These are phyloP conservation scores for Oxyria digyna DNA, from an alignment of 148 eudicot species.

Conservation along the genomic window DNA sequence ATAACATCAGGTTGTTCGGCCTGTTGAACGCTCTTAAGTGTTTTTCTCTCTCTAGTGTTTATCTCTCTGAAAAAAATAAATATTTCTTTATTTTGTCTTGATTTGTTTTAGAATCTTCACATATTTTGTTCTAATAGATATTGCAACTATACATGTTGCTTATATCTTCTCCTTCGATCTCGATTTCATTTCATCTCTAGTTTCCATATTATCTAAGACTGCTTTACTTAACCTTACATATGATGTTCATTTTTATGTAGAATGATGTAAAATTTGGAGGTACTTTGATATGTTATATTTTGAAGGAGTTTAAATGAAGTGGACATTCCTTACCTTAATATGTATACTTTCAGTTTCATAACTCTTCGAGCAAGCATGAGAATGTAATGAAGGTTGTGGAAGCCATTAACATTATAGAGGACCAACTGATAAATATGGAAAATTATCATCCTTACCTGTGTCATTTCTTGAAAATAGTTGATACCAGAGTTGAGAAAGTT, in stretches of 20 bases:
- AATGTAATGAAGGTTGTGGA: slow-evolving; percentile 24
- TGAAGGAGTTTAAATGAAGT: too few species aligned
- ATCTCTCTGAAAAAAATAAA: too few species aligned
- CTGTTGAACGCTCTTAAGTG: too few species aligned
- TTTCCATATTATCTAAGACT: slow-evolving; percentile 19
- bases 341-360: slow-evolving; percentile 21
- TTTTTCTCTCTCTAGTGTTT: too few species aligned
- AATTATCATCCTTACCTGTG: slow-evolving; percentile 26
- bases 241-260: background rate
- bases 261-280: background rate
- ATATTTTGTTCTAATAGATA: too few species aligned
- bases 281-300: background rate
- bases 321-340: background rate
- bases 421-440: slow-evolving; percentile 17
- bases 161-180: too few species aligned
- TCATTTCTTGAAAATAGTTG: slow-evolving; percentile 28
- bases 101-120: too few species aligned
- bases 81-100: too few species aligned
- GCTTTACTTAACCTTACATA: slow-evolving; percentile 1
- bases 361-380: slow-evolving; percentile 15
- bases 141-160: too few species aligned
- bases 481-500: slow-evolving; percentile 31
- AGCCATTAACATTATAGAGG: slow-evolving; percentile 26
- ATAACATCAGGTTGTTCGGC: too few species aligned
- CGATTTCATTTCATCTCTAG: too few species aligned